A percentile compares a stretch with the other conserved stretches of the same genome.
phyloP scores from a whole-genome alignment of 345 rosid genomes.

The Carallia pectinifolia region DNA sequence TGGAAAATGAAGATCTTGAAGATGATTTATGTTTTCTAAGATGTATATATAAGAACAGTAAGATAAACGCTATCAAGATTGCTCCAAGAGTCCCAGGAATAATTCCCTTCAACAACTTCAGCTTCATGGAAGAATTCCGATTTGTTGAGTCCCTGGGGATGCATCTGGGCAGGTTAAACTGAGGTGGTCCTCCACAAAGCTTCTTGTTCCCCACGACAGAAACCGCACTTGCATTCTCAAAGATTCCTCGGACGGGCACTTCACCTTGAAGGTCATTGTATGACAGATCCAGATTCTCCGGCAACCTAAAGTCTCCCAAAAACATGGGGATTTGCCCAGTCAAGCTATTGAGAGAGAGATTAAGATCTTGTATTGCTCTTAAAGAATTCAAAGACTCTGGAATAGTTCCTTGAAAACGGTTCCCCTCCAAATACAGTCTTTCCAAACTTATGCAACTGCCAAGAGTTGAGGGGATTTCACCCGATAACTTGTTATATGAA shows the following conservation, averaged over 20 bases:
- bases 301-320: neutral
- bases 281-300: constrained; percentile 9
- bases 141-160: neutral
- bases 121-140: neutral
- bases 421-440: neutral
- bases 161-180: constrained; percentile 10
- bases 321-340: constrained; percentile 13
- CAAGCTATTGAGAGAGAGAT: constrained; percentile 16
- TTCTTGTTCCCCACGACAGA: constrained; percentile 1
- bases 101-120: neutral
- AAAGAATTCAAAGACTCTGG: constrained; percentile 7
- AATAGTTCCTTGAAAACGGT: constrained; percentile 11
- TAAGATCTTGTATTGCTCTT: constrained; percentile 5
- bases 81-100: neutral
- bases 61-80: neutral
- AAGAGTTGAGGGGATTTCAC: constrained; percentile 11
- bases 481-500: constrained; percentile 8
- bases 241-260: constrained; percentile 8
- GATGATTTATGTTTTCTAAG: neutral
- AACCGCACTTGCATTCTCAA: constrained; percentile 2
- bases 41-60: neutral
- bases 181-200: constrained; percentile 19
- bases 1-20: neutral
- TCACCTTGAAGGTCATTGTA: constrained; percentile 18
- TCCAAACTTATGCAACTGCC: constrained; percentile 12